phyloP scores from a whole-genome alignment of 192 early-diverging fungal species.

The Ramicandelaber brevisporus region DNA sequence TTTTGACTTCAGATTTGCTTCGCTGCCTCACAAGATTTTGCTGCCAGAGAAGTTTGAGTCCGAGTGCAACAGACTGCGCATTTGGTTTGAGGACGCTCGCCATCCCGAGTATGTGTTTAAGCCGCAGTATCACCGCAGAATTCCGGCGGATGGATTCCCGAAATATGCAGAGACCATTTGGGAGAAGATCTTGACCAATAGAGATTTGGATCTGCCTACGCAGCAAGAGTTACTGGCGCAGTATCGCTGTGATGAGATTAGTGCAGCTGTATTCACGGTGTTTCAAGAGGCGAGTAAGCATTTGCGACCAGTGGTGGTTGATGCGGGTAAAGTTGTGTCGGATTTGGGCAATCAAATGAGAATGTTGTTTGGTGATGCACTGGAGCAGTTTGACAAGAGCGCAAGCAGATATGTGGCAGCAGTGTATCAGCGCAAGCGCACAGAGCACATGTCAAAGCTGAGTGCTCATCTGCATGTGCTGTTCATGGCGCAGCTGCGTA shows the following conservation, averaged over 20 bases:
- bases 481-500: constrained; percentile 70
- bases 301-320: constrained; percentile 41
- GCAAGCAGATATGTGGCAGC: constrained; percentile 71
- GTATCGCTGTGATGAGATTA: constrained; percentile 96
- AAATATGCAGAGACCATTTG: constrained; percentile 80
- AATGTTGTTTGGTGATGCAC: constrained; percentile 22
- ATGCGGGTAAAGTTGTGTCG: constrained; percentile 50
- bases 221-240: constrained; percentile 95
- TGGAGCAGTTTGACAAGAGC: constrained; percentile 63
- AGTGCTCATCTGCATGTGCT: constrained; percentile 47
- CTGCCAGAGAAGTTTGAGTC: constrained; percentile 62
- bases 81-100: constrained; percentile 43
- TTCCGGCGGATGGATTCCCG: constrained; percentile 90
- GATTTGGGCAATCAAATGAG: constrained; percentile 41
- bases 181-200: constrained; percentile 87
- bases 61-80: constrained; percentile 31
- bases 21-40: constrained; percentile 75
- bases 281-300: constrained; percentile 38
- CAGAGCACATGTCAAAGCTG: constrained; percentile 52
- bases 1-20: constrained; percentile 76
- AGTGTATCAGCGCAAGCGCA: constrained; percentile 70
- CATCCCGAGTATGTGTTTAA: constrained; percentile 61
- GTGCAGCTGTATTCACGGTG: constrained; percentile 32
- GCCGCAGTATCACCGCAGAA: constrained; percentile 59
- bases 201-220: constrained; percentile 90